These are phyloP conservation scores for Myxozyma mucilagina DNA, from an alignment of 805 yeast genomes.

Conservation along the genomic window DNA sequence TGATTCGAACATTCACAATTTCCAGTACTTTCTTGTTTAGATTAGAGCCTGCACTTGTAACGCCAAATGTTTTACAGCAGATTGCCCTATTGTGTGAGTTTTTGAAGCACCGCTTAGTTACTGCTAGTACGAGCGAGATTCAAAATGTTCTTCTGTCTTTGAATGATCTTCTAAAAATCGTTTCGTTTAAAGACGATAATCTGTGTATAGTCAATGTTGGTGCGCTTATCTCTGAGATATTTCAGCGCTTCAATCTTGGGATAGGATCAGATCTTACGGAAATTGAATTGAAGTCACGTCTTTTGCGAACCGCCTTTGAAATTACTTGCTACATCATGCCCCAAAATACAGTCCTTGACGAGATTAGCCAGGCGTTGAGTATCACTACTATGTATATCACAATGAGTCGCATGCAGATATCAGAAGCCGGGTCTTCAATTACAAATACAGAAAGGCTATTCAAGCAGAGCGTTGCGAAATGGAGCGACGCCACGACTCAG, in stretches of 20 bases:
- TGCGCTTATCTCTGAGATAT: background rate
- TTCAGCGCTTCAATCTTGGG: background rate
- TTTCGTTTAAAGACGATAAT: background rate
- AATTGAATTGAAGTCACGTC: background rate
- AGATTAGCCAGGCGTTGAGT: background rate
- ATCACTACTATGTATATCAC: background rate
- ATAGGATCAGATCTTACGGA: background rate
- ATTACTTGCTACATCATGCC: background rate
- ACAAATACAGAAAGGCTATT: background rate
- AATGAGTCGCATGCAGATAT: background rate
- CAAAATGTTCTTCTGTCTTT: background rate
- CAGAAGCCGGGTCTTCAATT: too few relatives aligned
- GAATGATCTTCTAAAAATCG: background rate
- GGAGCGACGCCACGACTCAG: background rate
- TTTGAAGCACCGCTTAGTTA: background rate
- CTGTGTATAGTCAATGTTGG: background rate
- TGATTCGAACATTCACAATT: background rate
- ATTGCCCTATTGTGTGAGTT: background rate
- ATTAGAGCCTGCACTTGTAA: background rate
- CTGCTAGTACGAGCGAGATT: background rate
- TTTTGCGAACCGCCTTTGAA: conserved; percentile 8
- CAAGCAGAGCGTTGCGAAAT: background rate
- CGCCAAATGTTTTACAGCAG: background rate
- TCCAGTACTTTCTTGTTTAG: background rate
- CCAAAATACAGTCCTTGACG: background rate